phyloP scores from a whole-genome alignment of 345 rosid species.

The Clarkia xantiana region DNA sequence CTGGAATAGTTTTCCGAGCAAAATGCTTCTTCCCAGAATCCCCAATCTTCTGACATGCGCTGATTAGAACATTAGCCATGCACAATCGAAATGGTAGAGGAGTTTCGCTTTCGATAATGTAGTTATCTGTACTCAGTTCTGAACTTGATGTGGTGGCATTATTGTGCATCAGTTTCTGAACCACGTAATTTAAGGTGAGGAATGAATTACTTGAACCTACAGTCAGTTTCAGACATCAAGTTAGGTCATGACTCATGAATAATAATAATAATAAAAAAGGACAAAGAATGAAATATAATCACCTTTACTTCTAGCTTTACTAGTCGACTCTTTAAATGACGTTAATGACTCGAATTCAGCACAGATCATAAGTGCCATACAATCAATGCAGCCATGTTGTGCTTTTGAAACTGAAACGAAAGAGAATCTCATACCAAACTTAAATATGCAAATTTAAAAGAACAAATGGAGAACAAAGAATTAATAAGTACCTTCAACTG shows the following conservation, averaged over 20 bases:
- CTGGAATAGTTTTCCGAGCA: constrained; percentile 39
- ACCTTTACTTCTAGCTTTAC: constrained; percentile 14
- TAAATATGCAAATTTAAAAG: constrained; percentile 2
- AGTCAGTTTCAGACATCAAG: constrained; percentile 14
- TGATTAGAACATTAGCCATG: constrained; percentile 85
- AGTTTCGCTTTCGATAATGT: constrained; percentile 15
- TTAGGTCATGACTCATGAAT: background rate
- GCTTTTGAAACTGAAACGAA: constrained; percentile 57
- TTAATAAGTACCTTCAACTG: constrained; percentile 42
- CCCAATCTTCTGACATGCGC: constrained; percentile 62
- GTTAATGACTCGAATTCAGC: constrained; percentile 47
- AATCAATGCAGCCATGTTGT: constrained; percentile 91
- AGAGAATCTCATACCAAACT: constrained; percentile 6
- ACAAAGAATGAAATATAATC: constrained; percentile 16
- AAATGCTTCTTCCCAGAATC: constrained; percentile 40
- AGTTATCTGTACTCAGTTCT: no score
- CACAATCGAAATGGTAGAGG: constrained; percentile 50
- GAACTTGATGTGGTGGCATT: constrained; percentile 10
- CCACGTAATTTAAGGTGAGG: constrained; percentile 33
- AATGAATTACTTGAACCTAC: constrained; percentile 25
- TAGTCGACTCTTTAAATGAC: constrained; percentile 16
- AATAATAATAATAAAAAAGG: constrained; percentile 1
- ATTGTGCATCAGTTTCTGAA: constrained; percentile 30
- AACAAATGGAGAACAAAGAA: constrained; percentile 2
- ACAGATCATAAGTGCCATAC: constrained; percentile 68